phyloP scores from a whole-genome alignment of 1,284 basidiomycete species.

The Meira nashicola region DNA sequence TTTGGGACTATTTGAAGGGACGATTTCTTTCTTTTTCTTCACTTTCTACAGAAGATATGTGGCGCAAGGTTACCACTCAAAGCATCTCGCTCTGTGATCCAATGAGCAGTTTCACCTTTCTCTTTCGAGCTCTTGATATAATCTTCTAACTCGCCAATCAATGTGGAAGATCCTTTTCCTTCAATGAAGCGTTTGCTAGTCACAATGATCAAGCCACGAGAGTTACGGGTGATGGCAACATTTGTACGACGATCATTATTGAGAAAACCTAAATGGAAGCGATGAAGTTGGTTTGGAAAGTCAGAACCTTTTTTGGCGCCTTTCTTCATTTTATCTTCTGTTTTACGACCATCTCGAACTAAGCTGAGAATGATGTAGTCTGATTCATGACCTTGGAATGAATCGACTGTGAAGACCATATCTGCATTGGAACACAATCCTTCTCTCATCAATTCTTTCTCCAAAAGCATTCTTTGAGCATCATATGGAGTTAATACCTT shows the following conservation, averaged over 20 bases:
- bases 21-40: too few species aligned
- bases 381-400: conserved; percentile 14
- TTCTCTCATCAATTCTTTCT: conserved; percentile 8
- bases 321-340: neutral
- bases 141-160: conserved; percentile 1
- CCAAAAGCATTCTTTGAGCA: conserved; percentile 12
- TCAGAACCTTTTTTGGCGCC: too few species aligned
- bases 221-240: conserved; percentile 11
- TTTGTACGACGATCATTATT: conserved; percentile 12
- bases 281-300: neutral
- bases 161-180: neutral
- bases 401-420: conserved; percentile 14
- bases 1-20: too few species aligned
- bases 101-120: neutral
- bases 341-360: conserved; percentile 9
- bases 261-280: conserved; percentile 9
- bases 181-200: neutral
- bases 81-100: neutral
- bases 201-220: neutral
- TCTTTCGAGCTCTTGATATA: neutral
- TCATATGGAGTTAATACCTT: conserved; percentile 8
- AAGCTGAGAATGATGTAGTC: conserved; percentile 13
- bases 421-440: neutral
- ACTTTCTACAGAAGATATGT: too few species aligned
- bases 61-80: neutral